A percentile compares a stretch with the other conserved stretches of the same genome.
Conservation (phyloP, 441 rosid genomes). For the Mallotus japonicus region DNA sequence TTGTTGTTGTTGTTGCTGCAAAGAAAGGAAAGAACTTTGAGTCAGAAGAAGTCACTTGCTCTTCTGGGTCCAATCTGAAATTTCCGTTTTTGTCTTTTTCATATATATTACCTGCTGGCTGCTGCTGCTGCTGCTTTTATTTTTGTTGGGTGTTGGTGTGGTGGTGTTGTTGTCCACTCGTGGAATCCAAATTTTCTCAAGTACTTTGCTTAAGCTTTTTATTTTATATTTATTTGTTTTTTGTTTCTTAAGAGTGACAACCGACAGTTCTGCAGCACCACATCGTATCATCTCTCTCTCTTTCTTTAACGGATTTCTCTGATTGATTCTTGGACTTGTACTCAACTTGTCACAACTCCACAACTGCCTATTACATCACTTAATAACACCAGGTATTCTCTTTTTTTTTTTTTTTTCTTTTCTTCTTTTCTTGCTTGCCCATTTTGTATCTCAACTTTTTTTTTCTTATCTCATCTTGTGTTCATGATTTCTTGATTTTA, state of each 20-base stretch:
- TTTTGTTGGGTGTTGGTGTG: background rate
- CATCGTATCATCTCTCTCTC: slow-evolving; percentile 16
- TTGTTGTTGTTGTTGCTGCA: too few relatives aligned
- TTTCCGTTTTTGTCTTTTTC: background rate
- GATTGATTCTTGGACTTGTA: slow-evolving; percentile 4
- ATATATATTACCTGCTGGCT: too few relatives aligned
- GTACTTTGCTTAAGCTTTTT: too few relatives aligned
- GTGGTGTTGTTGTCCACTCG: slow-evolving; percentile 9
- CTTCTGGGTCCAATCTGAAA: background rate
- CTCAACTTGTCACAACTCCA: slow-evolving; percentile 21
- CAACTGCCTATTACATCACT: slow-evolving; percentile 24
- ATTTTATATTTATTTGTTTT: too few relatives aligned
- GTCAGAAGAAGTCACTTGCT: background rate
- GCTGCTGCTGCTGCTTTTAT: too few relatives aligned
- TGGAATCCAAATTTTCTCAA: background rate
- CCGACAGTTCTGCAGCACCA: slow-evolving; percentile 24
- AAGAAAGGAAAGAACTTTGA: background rate
- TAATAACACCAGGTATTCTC: slow-evolving; percentile 15
- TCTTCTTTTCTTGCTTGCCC: background rate
- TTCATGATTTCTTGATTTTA: background rate
- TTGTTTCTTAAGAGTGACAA: slow-evolving; percentile 10
- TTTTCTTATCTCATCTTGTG: background rate
- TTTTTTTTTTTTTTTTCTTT: background rate
- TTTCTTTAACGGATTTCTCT: slow-evolving; percentile 20
- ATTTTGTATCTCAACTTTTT: background rate